A percentile compares a stretch with the other conserved stretches of the same genome.
Conservation (phyloP, 345 rosid genomes). For the Melaleuca quinquenervia region DNA sequence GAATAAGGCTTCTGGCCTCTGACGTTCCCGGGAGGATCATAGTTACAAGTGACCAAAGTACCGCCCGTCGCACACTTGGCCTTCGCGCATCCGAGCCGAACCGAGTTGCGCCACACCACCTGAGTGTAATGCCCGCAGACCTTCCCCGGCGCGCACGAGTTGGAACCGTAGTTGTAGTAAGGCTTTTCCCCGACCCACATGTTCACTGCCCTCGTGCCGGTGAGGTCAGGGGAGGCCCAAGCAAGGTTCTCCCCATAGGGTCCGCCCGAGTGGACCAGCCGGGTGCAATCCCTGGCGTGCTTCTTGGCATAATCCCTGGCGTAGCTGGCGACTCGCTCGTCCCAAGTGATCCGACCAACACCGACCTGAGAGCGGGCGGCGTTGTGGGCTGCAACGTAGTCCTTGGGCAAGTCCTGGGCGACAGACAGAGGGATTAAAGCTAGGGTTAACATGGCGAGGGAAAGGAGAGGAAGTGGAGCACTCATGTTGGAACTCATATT, state of each 20-base stretch:
- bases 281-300: conserved; percentile 10
- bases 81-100: conserved; percentile 1
- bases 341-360: conserved; percentile 24
- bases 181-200: conserved; percentile 2
- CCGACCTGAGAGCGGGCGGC: conserved; percentile 10
- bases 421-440: not conserved
- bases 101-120: conserved; percentile 6
- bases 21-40: conserved; percentile 10
- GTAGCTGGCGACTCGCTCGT: conserved; percentile 14
- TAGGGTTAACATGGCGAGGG: not conserved
- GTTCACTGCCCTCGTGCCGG: not conserved
- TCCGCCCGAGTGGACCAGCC: conserved; percentile 1
- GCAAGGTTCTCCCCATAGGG: not conserved
- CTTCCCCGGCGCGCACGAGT: not conserved
- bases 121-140: conserved; percentile 9
- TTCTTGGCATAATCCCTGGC: conserved; percentile 18
- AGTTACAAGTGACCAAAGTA: conserved; percentile 12
- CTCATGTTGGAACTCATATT: too few species aligned
- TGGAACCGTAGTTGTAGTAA: conserved; percentile 1
- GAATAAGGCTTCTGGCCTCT: conserved; percentile 1
- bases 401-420: conserved; percentile 6
- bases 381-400: conserved; percentile 16
- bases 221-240: not conserved
- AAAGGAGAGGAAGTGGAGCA: not conserved
- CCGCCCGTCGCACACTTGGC: not conserved